These are phyloP conservation scores for Cenococcum geophilum DNA, from an alignment of 495 filamentous ascomycete species.

Conservation along the genomic window DNA sequence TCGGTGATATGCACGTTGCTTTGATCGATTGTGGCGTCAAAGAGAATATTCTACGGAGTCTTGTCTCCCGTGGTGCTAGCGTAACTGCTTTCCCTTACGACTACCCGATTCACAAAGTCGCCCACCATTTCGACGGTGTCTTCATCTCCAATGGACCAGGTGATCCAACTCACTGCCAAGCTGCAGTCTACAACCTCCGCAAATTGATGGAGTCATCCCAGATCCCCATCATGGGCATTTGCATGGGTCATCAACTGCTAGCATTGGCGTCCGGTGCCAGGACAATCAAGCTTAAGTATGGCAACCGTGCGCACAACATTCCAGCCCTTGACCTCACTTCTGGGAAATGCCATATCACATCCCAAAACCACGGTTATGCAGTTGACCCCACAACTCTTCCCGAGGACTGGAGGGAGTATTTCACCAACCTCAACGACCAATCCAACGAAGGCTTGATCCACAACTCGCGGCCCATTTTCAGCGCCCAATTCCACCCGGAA, in stretches of 20 bases:
- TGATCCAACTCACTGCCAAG: constrained; percentile 92
- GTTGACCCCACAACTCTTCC: constrained; percentile 81
- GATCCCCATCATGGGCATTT: constrained; percentile 94
- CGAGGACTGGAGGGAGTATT: constrained; percentile 91
- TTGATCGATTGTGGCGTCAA: constrained; percentile 98
- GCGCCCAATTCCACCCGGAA: constrained; percentile 96
- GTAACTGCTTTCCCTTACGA: constrained; percentile 93
- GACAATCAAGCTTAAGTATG: constrained; percentile 94
- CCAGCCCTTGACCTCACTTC: constrained; percentile 90
- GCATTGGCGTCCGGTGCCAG: constrained; percentile 75
- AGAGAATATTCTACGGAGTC: constrained; percentile 94
- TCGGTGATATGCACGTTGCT: constrained; percentile 81
- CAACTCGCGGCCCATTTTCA: constrained; percentile 92
- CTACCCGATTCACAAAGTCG: constrained; percentile 96
- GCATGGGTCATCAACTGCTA: constrained; percentile 84
- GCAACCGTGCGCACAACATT: constrained; percentile 97
- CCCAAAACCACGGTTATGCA: constrained; percentile 97
- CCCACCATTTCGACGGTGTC: constrained; percentile 93
- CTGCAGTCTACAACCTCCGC: constrained; percentile 83
- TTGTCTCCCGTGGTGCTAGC: constrained; percentile 79
- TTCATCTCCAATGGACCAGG: constrained; percentile 98
- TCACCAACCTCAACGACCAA: constrained; percentile 92
- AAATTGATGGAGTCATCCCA: constrained; percentile 85
- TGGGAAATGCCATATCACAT: constrained; percentile 95
- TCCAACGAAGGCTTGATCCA: constrained; percentile 96